Conservation (phyloP, 257 asterid species). For the Solanum medicagineum region DNA sequence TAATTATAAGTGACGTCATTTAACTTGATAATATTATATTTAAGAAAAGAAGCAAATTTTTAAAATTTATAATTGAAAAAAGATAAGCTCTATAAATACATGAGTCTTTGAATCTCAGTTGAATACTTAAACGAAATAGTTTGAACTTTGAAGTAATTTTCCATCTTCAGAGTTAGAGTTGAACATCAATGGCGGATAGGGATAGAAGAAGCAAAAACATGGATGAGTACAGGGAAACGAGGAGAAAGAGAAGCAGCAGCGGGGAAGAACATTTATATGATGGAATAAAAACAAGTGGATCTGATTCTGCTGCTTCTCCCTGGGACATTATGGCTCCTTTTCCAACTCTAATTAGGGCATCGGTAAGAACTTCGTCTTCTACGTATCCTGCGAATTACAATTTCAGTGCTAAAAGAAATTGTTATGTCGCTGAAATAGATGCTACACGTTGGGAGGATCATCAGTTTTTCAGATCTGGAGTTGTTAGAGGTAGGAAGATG, state of each 20-base stretch:
- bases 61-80: too few species aligned
- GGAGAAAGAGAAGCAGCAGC: slow-evolving; percentile 21
- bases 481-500: slow-evolving; percentile 79
- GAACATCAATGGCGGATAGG: not conserved
- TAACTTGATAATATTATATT: too few species aligned
- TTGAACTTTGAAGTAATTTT: not conserved
- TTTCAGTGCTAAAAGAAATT: not conserved
- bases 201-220: slow-evolving; percentile 17
- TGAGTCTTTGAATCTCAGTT: not conserved
- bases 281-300: slow-evolving; percentile 46
- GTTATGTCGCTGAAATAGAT: not conserved
- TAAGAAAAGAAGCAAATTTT: too few species aligned
- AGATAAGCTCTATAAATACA: not conserved
- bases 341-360: slow-evolving; percentile 74
- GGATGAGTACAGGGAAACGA: not conserved
- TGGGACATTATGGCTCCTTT: slow-evolving; percentile 89
- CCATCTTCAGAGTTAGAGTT: not conserved
- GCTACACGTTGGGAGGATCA: slow-evolving; percentile 78
- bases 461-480: slow-evolving; percentile 89
- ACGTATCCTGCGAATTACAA: slow-evolving; percentile 40
- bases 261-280: slow-evolving; percentile 38
- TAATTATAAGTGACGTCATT: too few species aligned
- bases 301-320: slow-evolving; percentile 38
- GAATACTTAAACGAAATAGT: not conserved
- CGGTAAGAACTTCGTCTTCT: slow-evolving; percentile 52